These are phyloP conservation scores for Ceratocystiopsis minuta DNA, from an alignment of 2,329 filamentous ascomycete species.

Conservation along the genomic window DNA sequence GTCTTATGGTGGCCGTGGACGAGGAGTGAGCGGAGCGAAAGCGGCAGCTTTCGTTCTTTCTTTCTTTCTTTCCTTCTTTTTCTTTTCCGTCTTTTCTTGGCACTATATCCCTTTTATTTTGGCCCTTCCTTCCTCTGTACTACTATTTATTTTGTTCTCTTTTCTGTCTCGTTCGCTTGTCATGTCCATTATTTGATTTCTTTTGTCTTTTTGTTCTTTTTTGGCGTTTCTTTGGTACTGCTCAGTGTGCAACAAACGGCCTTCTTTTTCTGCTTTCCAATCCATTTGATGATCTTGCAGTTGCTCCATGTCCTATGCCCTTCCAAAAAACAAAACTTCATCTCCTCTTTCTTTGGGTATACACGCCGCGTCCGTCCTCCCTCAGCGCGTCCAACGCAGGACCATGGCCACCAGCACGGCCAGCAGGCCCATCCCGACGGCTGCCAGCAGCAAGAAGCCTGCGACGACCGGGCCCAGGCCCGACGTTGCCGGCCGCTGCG, in stretches of 20 bases:
- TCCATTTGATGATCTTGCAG: no score
- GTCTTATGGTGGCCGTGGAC: slow-evolving; percentile 34
- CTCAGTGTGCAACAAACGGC: no score
- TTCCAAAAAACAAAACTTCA: no score
- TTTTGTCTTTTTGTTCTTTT: neutral
- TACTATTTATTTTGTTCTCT: neutral
- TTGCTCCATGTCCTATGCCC: no score
- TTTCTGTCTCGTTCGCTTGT: neutral
- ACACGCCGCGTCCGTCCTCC: no score
- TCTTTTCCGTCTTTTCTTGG: neutral
- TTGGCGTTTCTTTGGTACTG: neutral
- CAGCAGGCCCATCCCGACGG: slow-evolving; percentile 22
- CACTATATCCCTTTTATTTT: neutral
- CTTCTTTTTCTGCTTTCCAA: neutral
- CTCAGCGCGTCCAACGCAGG: slow-evolving; percentile 13
- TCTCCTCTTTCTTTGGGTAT: no score
- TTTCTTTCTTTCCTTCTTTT: neutral
- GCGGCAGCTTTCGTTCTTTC: neutral
- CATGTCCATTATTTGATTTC: neutral
- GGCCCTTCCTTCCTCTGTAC: neutral
- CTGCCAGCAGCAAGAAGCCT: neutral
- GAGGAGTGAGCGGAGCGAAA: slow-evolving; percentile 26
- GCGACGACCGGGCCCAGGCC: neutral
- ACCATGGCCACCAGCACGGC: slow-evolving; percentile 33
- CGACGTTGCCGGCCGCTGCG: neutral